Base-by-base conservation (phyloP, 805 yeast species). In the Metschnikowia matae region DNA sequence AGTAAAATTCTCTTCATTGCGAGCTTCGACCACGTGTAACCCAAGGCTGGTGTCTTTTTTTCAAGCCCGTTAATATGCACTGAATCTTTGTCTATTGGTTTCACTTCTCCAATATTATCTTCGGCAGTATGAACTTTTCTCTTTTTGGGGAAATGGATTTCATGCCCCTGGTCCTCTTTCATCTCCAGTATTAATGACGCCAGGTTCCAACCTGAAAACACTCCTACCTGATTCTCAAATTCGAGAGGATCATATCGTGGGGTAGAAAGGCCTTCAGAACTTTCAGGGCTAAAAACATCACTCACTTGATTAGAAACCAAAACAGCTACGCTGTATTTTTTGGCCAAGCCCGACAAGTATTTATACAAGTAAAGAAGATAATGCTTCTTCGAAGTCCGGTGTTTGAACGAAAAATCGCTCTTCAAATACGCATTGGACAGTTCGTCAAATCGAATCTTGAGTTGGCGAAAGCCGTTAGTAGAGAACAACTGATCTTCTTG, bases 231-330 rank as follows among this genome's bases (percentile, higher is more conserved):
- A 60, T 82, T 80, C 49, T 84, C 86, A 45, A 77, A 67, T 37
- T 69, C 70, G 49, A 79, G 63, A 3, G 74, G 68, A 48, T 73
- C 68, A 40, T 63, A 57, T 26, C 48, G 53, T n/a, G 47, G 54
- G 3, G 40, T 15, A 17, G n/a, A 23, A 14, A 26, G 42, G 31
- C 34, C 53, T 15, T 40, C 66, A 1, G 81, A 77, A 8, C 40
- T 50, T 14, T 31, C 14, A 3, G 7, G 20, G 38, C 35, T 7
- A 40, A 57, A 41, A 21, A 78, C 77, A 59, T 86, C 92, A 38
- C 90, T 79, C 1, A 90, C 89, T 65, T 91, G 97, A 59, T 91
- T 90, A 0, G 90, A 79, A 1, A 86, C 77, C 0, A 89, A 81
- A 0, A 91, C 66, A 0, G 95, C 86, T 4, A 87, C 61, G 20